These are phyloP conservation scores for Geopyxis carbonaria DNA, from an alignment of 495 filamentous ascomycete genomes.

Conservation along the genomic window DNA sequence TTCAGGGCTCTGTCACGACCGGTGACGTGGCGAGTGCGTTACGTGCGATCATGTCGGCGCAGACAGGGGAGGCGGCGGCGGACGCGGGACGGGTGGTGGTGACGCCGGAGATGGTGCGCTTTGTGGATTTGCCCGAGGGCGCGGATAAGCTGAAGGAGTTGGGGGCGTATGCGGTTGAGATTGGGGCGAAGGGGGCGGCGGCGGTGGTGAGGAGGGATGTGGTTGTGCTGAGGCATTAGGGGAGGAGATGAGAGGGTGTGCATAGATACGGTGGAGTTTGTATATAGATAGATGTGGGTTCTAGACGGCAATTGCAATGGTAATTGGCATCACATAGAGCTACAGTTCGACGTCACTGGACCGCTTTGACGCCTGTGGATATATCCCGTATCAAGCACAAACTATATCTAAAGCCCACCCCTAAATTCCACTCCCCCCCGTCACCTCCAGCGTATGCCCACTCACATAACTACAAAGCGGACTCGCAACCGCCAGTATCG, in stretches of 20 bases:
- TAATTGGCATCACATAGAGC: too few relatives aligned
- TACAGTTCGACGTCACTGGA: too few relatives aligned
- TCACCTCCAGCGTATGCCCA: conserved; percentile 67
- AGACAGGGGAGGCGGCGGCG: conserved; percentile 32
- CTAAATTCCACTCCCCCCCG: too few relatives aligned
- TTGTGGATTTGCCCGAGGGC: conserved; percentile 28
- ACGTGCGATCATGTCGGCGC: conserved; percentile 30
- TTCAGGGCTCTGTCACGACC: conserved; percentile 42
- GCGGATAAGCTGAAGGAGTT: conserved; percentile 36
- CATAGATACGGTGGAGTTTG: too few relatives aligned
- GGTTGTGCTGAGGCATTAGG: too few relatives aligned
- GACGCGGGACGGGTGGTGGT: conserved; percentile 36
- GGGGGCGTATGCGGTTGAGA: conserved; percentile 38
- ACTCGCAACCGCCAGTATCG: conserved; percentile 63
- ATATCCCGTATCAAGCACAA: too few relatives aligned
- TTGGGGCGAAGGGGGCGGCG: conserved; percentile 34
- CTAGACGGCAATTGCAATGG: too few relatives aligned
- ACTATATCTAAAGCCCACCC: too few relatives aligned
- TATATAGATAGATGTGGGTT: too few relatives aligned
- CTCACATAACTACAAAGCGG: conserved; percentile 66
- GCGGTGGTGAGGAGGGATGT: conserved; percentile 31
- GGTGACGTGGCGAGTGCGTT: conserved; percentile 36
- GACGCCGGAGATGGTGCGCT: conserved; percentile 35
- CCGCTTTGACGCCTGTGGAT: too few relatives aligned
- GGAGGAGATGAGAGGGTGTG: too few relatives aligned